These are phyloP conservation scores for Leccinum pachyderme DNA, from an alignment of 1,284 basidiomycete species.

Conservation along the genomic window DNA sequence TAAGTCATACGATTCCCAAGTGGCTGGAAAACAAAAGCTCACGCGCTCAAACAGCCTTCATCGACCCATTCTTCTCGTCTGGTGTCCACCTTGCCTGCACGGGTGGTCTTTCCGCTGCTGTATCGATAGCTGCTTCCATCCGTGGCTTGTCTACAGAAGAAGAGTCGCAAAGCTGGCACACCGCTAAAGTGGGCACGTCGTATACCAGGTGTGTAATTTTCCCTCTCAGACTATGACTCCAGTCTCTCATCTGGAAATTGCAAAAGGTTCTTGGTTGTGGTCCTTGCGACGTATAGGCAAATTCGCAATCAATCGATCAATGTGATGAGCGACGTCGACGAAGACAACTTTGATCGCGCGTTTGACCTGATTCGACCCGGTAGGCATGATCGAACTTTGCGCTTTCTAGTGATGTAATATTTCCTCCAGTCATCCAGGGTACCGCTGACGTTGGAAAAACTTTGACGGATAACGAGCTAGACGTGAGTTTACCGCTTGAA, in stretches of 20 bases:
- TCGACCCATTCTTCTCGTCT: not conserved
- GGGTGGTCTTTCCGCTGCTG: too few species aligned
- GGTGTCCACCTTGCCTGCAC: too few species aligned
- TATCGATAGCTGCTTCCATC: too few species aligned
- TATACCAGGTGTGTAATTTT: not conserved
- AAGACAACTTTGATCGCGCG: conserved; percentile 26
- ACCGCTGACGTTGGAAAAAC: conserved; percentile 29
- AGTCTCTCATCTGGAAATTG: not conserved
- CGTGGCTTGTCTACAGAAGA: not conserved
- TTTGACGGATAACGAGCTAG: conserved; percentile 31
- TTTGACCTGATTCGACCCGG: conserved; percentile 48
- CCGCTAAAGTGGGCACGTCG: not conserved
- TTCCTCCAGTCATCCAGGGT: conserved; percentile 34
- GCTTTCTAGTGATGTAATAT: not conserved
- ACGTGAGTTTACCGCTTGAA: conserved; percentile 4
- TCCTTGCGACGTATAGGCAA: conserved; percentile 27
- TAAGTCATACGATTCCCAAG: not conserved
- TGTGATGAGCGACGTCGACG: too few species aligned
- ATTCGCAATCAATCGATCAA: conserved; percentile 42
- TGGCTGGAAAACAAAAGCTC: not conserved
- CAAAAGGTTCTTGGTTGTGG: conserved; percentile 48
- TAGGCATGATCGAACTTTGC: conserved; percentile 14
- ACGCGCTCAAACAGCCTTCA: not conserved
- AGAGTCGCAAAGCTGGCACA: not conserved
- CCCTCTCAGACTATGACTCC: too few species aligned